Evolutionary conservation across 1,284 basidiomycete genomes (phyloP), one percentile per base, ranked within the genome.

Genomic region (Phenoliferia sp.): DNA sequence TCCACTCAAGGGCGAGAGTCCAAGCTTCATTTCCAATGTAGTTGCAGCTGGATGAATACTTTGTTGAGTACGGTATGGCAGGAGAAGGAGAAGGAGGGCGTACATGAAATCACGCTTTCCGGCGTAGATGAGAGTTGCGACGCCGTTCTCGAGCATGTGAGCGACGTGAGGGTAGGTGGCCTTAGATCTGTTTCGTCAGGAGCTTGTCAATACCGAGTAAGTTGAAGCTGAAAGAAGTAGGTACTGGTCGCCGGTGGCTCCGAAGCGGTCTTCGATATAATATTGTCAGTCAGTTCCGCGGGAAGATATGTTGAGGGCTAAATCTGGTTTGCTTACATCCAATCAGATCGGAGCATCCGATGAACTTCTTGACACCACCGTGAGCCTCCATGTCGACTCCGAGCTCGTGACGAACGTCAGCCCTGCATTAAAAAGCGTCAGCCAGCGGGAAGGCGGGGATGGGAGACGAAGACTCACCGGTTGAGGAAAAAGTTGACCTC

Each of bases 401-500:
- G 31, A 76, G 65, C 22, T 69, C 52, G 16, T 67, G 65, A 2
- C 73, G 62, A 0, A 74, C 68, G 52, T 63, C 52, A 7, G 63
- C 68, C 17, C 70, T 70, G 50, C 16, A 19, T 31, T 2, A 10
- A 3, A 32, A 39, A 9, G 29, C 54, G 28, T 26, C 33, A n/a
- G 7, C 17, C 16, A 29, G 28, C 33, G 9, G 3, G 3, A 26
- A 16, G 15, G 7, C 5, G 22, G n/a, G 59, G 31, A 36, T 10
- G 26, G 6, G 9, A 28, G 12, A 15, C n/a, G 50, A 3, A n/a
- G 44, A 44, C 65, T 26, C 39, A 69, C 67, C 63, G 59, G 65
- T 75, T 76, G 36, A 76, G 61, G 66, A 64, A 76, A 34, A 33
- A n/a, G 4, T 35, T 50, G 59, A 75, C 70, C 71, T 70, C 69